Evolutionary conservation across 768 basidiomycete species (phyloP), one percentile per base, ranked within the genome.

Genomic region (Lactarius hengduanensis): DNA sequence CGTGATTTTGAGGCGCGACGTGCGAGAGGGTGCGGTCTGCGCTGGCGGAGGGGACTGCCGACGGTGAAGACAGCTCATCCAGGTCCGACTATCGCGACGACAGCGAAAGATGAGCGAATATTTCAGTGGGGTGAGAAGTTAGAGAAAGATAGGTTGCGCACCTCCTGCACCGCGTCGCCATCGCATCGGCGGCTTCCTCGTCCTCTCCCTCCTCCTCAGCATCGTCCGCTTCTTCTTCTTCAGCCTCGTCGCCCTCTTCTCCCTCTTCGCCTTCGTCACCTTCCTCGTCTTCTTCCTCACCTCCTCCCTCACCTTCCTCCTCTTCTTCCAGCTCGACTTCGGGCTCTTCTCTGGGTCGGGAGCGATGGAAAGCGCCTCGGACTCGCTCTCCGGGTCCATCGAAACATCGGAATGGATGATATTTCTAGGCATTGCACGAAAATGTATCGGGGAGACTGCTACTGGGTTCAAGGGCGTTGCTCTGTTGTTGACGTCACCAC

Each of bases 1-100:
- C 73, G 82, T 88, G 72, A 88, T 88, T 70, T 84, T 86, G 26
- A 89, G 80, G 7, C 81, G 78, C 3, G 83, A 81, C 13, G 72
- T 71, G 36, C 74, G 73, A 1, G 73, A 63, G 0, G 72, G 74
- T 3, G 70, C 72, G 0, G 71, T 68, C n/a, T 69, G 61, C 43
- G 65, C 61, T 13, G 71, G 69, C 8, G 67, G 59, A 20, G 72
- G 65, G 3, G 72, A 64, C 6, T n/a, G 70, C n/a, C 9, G 71
- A 65, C 3, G 69, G 65, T 7, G 73, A 73, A 26, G 69, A 71
- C 16, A 69, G 54, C 26, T 64, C 66, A 26, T 71, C 72, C 53
- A 68, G 28, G 18, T 71, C 64, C 13, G 65, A 71, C 57, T 67
- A 47, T 62, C 36, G 11, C 20, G 43, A 53, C 57, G 10, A 72